These are phyloP conservation scores for Aspergillus baeticus DNA, from an alignment of 495 filamentous ascomycete species.

Conservation along the genomic window DNA sequence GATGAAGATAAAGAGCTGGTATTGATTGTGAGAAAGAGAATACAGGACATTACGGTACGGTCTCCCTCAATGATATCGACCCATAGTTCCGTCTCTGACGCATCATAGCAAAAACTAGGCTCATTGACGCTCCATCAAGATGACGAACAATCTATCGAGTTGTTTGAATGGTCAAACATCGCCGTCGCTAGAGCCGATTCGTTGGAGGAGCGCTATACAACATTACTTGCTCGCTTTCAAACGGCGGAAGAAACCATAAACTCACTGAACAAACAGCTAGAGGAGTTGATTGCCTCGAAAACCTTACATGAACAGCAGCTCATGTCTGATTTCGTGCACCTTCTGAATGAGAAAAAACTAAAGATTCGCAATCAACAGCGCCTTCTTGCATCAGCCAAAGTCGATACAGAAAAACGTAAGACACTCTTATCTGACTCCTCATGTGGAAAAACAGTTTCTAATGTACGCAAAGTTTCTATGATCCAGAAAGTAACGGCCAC, in stretches of 20 bases:
- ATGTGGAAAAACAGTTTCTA: not conserved
- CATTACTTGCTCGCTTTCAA: slow-evolving; percentile 43
- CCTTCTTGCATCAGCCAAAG: slow-evolving; percentile 58
- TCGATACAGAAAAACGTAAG: slow-evolving; percentile 48
- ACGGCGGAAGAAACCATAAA: slow-evolving; percentile 47
- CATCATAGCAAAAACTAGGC: slow-evolving; percentile 65
- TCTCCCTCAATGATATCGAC: not conserved
- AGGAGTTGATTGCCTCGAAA: slow-evolving; percentile 66
- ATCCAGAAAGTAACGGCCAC: slow-evolving; percentile 21
- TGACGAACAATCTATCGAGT: slow-evolving; percentile 62
- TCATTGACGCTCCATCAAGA: slow-evolving; percentile 58
- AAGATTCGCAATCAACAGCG: slow-evolving; percentile 84
- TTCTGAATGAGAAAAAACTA: slow-evolving; percentile 87
- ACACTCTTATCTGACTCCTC: not conserved
- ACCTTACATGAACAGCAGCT: slow-evolving; percentile 67
- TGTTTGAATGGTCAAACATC: slow-evolving; percentile 70
- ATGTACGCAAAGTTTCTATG: slow-evolving; percentile 23
- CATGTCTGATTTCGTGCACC: slow-evolving; percentile 64
- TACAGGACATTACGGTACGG: slow-evolving; percentile 56
- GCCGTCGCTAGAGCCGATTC: slow-evolving; percentile 42
- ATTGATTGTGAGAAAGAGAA: slow-evolving; percentile 55
- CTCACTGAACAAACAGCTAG: slow-evolving; percentile 55
- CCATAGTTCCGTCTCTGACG: not conserved
- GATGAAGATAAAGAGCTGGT: slow-evolving; percentile 38
- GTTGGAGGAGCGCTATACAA: slow-evolving; percentile 44